Conservation (phyloP, 2,329 filamentous ascomycete genomes). For the Grosmannia huntii region DNA sequence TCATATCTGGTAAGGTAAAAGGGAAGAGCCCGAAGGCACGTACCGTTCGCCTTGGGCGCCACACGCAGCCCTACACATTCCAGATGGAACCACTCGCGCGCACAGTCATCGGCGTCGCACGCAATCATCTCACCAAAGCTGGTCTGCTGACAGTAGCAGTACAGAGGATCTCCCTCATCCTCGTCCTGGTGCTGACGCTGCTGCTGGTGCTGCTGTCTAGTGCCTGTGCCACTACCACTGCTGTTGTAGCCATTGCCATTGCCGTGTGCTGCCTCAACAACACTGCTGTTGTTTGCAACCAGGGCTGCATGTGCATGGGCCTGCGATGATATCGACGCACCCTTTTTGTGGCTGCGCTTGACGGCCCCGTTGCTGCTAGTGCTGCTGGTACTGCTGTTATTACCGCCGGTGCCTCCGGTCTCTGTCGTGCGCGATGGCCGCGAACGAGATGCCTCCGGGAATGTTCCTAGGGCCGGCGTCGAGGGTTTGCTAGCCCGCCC, state of each 20-base stretch:
- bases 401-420: not conserved
- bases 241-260: not conserved
- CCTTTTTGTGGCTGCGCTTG: conserved; percentile 51
- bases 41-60: conserved; percentile 64
- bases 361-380: conserved; percentile 17
- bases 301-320: conserved; percentile 11
- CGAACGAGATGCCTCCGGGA: conserved; percentile 41
- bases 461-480: conserved; percentile 46
- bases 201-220: conserved; percentile 3
- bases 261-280: not conserved
- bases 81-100: conserved; percentile 72
- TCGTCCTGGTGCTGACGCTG: conserved; percentile 36
- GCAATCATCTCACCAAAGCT: conserved; percentile 80
- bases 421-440: conserved; percentile 38
- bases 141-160: conserved; percentile 69
- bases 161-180: conserved; percentile 57
- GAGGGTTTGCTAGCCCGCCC: conserved; percentile 55
- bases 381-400: conserved; percentile 6
- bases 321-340: conserved; percentile 23
- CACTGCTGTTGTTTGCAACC: conserved; percentile 18
- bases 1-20: not conserved
- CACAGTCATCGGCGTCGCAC: conserved; percentile 61
- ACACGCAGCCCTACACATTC: conserved; percentile 69
- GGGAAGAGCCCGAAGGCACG: conserved; percentile 21
- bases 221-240: not conserved